Evolutionary conservation across 164 flowering plant genomes (phyloP).

Genomic region (Tetracentron sinense): DNA sequence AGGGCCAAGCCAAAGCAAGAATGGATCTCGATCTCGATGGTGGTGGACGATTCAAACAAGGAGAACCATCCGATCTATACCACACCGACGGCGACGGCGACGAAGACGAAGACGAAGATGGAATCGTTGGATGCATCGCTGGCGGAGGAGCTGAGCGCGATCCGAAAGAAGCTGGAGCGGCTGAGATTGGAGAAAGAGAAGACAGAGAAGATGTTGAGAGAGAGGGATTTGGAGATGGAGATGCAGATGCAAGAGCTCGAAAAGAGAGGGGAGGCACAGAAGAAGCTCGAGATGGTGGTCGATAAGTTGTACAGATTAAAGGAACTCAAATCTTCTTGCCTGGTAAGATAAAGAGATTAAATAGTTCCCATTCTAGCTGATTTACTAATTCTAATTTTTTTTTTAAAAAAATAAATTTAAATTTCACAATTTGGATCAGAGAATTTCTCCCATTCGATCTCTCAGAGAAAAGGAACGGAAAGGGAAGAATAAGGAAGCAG

Average conservation of each 20-base stretch:
- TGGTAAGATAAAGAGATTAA: constrained; percentile 27
- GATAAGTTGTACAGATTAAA: constrained; percentile 55
- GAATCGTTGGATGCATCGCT: constrained; percentile 52
- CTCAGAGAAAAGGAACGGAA: constrained; percentile 51
- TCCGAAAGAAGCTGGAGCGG: constrained; percentile 57
- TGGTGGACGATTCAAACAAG: constrained; percentile 29
- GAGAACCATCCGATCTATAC: constrained; percentile 24
- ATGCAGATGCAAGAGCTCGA: constrained; percentile 39
- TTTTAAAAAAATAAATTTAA: no score
- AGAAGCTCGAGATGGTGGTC: constrained; percentile 53
- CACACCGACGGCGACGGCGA: constrained; percentile 3
- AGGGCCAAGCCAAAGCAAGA: constrained; percentile 14
- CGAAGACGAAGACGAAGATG: constrained; percentile 7
- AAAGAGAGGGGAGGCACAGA: constrained; percentile 56
- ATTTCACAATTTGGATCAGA: constrained; percentile 23
- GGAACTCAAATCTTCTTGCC: constrained; percentile 38
- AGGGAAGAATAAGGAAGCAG: constrained; percentile 25
- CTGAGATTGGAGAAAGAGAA: constrained; percentile 54
- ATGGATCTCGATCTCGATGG: constrained; percentile 21
- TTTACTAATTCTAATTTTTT: no score
- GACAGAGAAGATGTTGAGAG: constrained; percentile 57
- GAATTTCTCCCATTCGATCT: constrained; percentile 43
- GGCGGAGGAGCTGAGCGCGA: constrained; percentile 68
- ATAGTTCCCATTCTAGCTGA: no score
- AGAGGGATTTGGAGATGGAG: constrained; percentile 45